Base-by-base conservation (phyloP, 192 early-diverging fungal species). In the Chytriomyces confervae region DNA sequence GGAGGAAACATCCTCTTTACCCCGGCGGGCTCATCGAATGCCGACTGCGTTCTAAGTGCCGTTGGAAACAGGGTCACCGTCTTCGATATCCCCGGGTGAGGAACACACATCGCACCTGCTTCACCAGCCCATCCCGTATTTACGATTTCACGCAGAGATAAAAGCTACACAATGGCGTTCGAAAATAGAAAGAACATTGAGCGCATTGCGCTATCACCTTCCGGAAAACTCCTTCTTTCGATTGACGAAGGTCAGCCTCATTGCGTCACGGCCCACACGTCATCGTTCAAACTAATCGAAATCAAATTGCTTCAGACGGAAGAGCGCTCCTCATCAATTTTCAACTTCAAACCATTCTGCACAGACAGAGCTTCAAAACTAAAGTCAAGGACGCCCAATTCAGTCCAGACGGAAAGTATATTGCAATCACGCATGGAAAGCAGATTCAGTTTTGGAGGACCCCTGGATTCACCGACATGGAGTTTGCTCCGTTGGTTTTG, bases 51-150 rank as follows among this genome's bases (percentile, higher is more conserved):
- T 57, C 75, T 97, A 44, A 96, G 94, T 83, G 95, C 97, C 0
- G 98, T 99, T 7, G 98, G 98, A 62, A 99, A 99, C 87, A 86
- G 95, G 62, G 91, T 98, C 0, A 93, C 96, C 0, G 89, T 97
- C 24, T 99, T 98, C 82, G 97, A 99, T 84, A 92, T 99, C 61
- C 92, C 95, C 75, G 93, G 92, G 95, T 96, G 86, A 72, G 89
- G 1, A 69, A 1, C 8, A 46, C 8, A 36, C 5, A 3, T 0
- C 10, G 1, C 45, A n/a, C 66, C 10, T 20, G 53, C 29, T 36
- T 36, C 29, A 57, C 20, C 53, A 0, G 2, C 13, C 53, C 53
- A 57, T 57, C 8, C 8, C 50, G 7, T 7, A 18, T n/a, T 81
- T 45, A 81, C 11, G 48, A 36, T 46, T 13, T 68, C 51, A 49